phyloP scores from a whole-genome alignment of 495 filamentous ascomycete genomes.

The Acidomyces sp. region DNA sequence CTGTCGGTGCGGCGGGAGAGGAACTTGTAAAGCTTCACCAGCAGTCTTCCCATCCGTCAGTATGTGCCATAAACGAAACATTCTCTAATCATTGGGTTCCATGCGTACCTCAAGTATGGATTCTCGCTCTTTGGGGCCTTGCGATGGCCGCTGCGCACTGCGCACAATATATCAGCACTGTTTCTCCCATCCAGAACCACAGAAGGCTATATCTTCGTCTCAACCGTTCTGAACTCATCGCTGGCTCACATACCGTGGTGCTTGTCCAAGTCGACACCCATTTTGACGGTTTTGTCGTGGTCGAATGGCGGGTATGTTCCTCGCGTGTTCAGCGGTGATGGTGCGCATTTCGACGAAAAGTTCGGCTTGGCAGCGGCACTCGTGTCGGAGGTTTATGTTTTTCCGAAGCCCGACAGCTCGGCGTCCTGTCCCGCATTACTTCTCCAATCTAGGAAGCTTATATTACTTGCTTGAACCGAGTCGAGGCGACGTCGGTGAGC shows the following conservation, averaged over 20 bases:
- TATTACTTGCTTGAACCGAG: too few species aligned
- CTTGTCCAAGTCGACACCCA: constrained; percentile 16
- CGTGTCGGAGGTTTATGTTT: too few species aligned
- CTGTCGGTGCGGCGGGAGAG: constrained; percentile 91
- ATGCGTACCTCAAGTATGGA: constrained; percentile 48
- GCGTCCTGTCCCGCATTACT: too few species aligned
- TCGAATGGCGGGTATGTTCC: neutral
- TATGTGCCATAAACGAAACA: too few species aligned
- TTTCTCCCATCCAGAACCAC: neutral
- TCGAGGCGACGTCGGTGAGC: neutral
- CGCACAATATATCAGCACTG: constrained; percentile 1
- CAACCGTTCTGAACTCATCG: neutral
- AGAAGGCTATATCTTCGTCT: neutral
- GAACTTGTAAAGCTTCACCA: constrained; percentile 99
- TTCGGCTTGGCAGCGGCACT: neutral
- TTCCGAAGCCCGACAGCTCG: too few species aligned
- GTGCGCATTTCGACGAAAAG: too few species aligned
- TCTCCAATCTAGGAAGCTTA: too few species aligned
- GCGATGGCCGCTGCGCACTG: constrained; percentile 49
- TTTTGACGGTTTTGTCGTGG: constrained; percentile 9
- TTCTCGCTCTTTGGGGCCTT: constrained; percentile 97
- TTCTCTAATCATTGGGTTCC: neutral
- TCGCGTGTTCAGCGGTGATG: too few species aligned
- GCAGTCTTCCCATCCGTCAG: too few species aligned
- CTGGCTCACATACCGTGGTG: constrained; percentile 13